Evolutionary conservation across 495 filamentous ascomycete species (phyloP), one percentile per base, ranked within the genome.

Genomic region (Aspergillus avenaceus): DNA sequence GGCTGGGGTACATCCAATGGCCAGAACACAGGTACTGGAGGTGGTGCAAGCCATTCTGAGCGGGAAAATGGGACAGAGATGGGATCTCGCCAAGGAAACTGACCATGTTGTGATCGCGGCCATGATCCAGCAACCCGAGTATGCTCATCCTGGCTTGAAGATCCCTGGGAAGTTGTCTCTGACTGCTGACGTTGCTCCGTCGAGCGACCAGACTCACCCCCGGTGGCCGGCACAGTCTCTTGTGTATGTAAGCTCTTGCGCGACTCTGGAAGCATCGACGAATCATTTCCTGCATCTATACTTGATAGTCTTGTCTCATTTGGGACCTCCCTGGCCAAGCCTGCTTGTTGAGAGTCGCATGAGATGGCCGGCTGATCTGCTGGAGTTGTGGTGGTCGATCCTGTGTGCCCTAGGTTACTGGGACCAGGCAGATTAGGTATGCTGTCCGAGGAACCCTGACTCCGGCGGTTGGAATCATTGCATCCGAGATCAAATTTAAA

Each of bases 401-500:
- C 16, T 32, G 38, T 45, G 29, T 46, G 36, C 7, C 38, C 34
- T 44, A 41, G 28, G 43, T 3, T 8, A 16, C 6, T 28, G 24
- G 27, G n/a, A 28, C 25, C 27, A 19, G 31, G 9, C 13, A n/a
- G 13, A 13, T 14, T n/a, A 14, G 31, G 11, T 6, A n/a, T 18
- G 19, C 21, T 24, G 9, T 8, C 43, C 14, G 50, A 22, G 28
- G 34, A 12, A 34, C 14, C 22, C 36, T 28, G 45, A 41, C 23
- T 23, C 26, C 56, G 26, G 32, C 16, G 27, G n/a, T 34, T 23
- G 14, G 58, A 34, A 24, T 36, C 18, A 46, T 45, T 26, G 49
- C 51, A 44, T 23, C 63, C 60, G 47, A 76, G 64, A 32, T 73
- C 70, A 9, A 60, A 54, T 45, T 74, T 70, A 31, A 76, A 73